These are phyloP conservation scores for Vaccinium myrtillus DNA, from an alignment of 148 eudicot genomes.

Conservation along the genomic window DNA sequence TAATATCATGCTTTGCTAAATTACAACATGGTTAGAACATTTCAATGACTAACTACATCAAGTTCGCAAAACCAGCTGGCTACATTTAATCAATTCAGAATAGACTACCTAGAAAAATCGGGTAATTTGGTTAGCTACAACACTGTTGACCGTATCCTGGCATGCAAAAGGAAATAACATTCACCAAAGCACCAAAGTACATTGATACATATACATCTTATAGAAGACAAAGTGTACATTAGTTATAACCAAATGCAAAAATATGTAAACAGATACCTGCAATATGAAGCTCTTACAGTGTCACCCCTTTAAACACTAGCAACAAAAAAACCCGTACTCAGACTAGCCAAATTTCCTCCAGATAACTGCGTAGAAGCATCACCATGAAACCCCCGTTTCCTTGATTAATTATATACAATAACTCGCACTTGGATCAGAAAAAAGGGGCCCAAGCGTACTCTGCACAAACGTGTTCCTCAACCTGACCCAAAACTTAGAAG, in stretches of 20 bases:
- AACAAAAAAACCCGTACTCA: constrained; percentile 10
- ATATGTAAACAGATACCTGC: constrained; percentile 16
- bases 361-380: neutral
- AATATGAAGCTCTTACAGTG: constrained; percentile 14
- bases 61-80: too few relatives aligned
- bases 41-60: too few relatives aligned
- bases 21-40: too few relatives aligned
- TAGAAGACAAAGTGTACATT: constrained; percentile 9
- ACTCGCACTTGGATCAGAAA: neutral
- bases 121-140: neutral
- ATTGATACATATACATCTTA: neutral
- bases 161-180: neutral
- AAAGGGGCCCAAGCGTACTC: neutral
- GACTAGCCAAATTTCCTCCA: constrained; percentile 9
- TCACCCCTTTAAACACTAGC: constrained; percentile 18
- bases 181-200: constrained; percentile 9
- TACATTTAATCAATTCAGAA: too few relatives aligned
- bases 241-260: constrained; percentile 2
- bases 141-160: neutral
- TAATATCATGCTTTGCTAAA: neutral
- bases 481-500: constrained; percentile 7
- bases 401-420: constrained; percentile 19
- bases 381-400: neutral
- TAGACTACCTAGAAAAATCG: too few relatives aligned
- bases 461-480: neutral